Evolutionary conservation across 148 eudicot genomes (phyloP).

Genomic region (Vaccinium darrowii): DNA sequence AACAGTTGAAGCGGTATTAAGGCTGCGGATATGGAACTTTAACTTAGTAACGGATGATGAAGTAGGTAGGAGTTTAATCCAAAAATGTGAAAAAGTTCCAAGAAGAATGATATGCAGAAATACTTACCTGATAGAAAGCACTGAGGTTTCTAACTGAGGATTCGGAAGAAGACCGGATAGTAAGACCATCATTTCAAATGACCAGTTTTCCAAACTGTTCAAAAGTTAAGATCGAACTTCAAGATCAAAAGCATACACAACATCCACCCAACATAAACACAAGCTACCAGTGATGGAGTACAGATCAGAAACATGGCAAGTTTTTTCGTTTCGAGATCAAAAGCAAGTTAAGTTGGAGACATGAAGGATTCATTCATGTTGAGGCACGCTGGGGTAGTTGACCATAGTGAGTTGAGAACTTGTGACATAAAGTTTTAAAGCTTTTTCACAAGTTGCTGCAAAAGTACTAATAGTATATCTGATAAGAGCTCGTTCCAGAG

Average conservation of each 20-base stretch:
- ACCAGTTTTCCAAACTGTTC: conserved; percentile 84
- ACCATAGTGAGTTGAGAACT: too few species aligned
- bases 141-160: conserved; percentile 87
- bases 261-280: not conserved
- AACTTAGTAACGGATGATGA: not conserved
- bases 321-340: not conserved
- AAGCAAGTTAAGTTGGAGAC: not conserved
- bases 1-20: conserved; percentile 62
- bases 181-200: conserved; percentile 85
- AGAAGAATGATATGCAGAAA: not conserved
- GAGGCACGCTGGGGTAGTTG: not conserved
- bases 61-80: not conserved
- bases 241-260: not conserved
- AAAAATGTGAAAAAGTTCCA: not conserved
- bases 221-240: not conserved
- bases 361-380: not conserved
- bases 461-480: not conserved
- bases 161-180: conserved; percentile 86
- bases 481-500: too few species aligned
- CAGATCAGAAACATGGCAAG: not conserved
- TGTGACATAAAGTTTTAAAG: too few species aligned
- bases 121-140: conserved; percentile 68
- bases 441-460: not conserved
- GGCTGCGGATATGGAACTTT: conserved; percentile 35
- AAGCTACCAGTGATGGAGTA: not conserved